Conservation (phyloP, 1,284 basidiomycete species). For the Acaromyces ingoldii region DNA sequence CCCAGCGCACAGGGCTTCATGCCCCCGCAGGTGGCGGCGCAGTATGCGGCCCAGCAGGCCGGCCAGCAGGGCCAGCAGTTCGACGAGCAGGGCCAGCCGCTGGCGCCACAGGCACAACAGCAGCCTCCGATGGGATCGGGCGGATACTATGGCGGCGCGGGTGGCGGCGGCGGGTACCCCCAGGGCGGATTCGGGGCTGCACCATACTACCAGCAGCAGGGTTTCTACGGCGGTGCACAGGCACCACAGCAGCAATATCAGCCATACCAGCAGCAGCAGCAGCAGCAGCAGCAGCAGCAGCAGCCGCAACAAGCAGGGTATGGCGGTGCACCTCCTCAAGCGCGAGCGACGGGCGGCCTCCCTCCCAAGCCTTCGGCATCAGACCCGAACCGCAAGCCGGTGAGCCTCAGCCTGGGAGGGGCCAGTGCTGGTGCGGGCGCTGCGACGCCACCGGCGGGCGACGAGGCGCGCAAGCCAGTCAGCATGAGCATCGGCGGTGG, state of each 20-base stretch:
- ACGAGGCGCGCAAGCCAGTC: conserved; percentile 16
- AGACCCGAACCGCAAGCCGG: conserved; percentile 11
- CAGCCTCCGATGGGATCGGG: conserved; percentile 14
- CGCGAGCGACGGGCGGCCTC: neutral
- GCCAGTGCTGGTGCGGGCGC: neutral
- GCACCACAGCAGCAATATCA: conserved; percentile 19
- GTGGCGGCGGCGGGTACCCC: conserved; percentile 13
- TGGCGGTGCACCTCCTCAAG: neutral
- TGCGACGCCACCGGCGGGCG: neutral
- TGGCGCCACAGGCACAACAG: conserved; percentile 10
- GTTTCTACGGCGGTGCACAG: conserved; percentile 1
- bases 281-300: conserved; percentile 1
- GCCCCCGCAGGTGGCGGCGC: conserved; percentile 32
- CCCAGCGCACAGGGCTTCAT: conserved; percentile 46
- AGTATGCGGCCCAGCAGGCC: conserved; percentile 21
- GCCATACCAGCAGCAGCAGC: conserved; percentile 7
- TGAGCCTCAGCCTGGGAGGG: conserved; percentile 19
- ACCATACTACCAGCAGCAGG: conserved; percentile 10
- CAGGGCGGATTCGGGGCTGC: conserved; percentile 19
- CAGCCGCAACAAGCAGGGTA: no score
- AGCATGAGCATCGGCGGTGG: conserved; percentile 16
- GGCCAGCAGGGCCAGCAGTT: conserved; percentile 19
- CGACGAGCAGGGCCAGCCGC: conserved; percentile 5
- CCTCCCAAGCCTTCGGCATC: conserved; percentile 6
- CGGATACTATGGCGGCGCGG: conserved; percentile 16